Evolutionary conservation across 73 alveolate species (phyloP).

Genomic region (Urostyla sp.): DNA sequence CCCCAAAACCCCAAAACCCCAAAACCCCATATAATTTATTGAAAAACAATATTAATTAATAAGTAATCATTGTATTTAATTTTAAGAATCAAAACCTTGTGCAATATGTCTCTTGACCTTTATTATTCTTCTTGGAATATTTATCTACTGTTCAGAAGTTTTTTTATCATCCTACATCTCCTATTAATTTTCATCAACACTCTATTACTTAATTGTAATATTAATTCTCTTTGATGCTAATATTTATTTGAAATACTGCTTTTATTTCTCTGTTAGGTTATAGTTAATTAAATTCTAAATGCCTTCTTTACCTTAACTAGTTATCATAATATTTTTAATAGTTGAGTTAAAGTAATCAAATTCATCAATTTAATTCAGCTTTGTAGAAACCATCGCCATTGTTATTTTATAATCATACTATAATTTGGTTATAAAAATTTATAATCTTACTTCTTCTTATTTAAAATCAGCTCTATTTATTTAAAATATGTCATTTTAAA

Average conservation of each 20-base stretch:
- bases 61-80: no score
- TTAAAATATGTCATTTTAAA: neutral
- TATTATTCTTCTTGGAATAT: conserved; percentile 25
- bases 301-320: neutral
- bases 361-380: conserved; percentile 31
- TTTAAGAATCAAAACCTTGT: no score
- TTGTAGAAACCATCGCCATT: neutral
- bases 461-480: conserved; percentile 33
- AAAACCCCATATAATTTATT: no score
- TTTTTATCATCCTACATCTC: conserved; percentile 25
- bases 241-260: neutral
- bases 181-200: neutral
- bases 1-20: no score
- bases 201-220: no score
- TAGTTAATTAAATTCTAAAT: neutral
- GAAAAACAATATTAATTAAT: no score
- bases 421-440: neutral
- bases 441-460: conserved; percentile 36
- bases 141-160: neutral
- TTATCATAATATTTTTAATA: neutral
- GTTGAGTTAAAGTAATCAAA: conserved; percentile 20
- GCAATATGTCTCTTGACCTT: conserved; percentile 8
- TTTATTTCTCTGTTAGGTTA: neutral
- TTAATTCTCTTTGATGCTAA: conserved; percentile 10
- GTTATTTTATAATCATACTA: conserved; percentile 32